A percentile compares a stretch with the other conserved stretches of the same genome.
These are phyloP conservation scores for Halophytophthora batemanensis DNA, from an alignment of 352 stramenopile species.

Conservation along the genomic window DNA sequence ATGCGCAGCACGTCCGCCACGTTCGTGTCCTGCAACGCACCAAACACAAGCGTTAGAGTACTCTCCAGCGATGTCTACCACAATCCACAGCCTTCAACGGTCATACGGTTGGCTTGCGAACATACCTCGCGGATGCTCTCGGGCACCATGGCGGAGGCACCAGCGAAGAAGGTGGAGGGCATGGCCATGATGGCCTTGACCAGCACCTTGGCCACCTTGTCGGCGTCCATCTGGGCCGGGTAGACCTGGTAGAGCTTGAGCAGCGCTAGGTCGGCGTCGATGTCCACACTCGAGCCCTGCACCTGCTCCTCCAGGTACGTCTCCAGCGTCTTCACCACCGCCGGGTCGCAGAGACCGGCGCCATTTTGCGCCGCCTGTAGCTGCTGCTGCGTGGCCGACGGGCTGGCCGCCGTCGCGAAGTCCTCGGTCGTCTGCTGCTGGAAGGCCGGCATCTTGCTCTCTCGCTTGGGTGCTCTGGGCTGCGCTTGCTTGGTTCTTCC, in stretches of 20 bases:
- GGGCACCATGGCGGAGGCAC: constrained; percentile 61
- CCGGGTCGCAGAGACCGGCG: constrained; percentile 47
- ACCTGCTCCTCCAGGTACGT: constrained; percentile 78
- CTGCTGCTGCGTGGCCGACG: constrained; percentile 57
- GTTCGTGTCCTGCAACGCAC: constrained; percentile 41
- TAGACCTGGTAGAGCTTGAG: constrained; percentile 85
- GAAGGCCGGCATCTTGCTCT: constrained; percentile 53
- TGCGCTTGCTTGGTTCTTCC: neutral
- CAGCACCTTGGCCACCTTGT: constrained; percentile 64
- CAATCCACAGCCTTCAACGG: neutral
- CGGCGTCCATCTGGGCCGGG: constrained; percentile 46
- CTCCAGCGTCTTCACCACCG: constrained; percentile 50
- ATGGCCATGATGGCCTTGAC: constrained; percentile 66
- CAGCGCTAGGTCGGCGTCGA: constrained; percentile 76
- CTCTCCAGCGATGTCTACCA: neutral
- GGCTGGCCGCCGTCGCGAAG: constrained; percentile 42
- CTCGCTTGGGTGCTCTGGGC: neutral
- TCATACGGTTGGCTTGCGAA: neutral
- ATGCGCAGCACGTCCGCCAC: constrained; percentile 51
- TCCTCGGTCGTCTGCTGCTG: constrained; percentile 61
- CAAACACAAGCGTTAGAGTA: constrained; percentile 2
- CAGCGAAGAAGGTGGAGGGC: constrained; percentile 77
- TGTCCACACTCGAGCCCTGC: constrained; percentile 49
- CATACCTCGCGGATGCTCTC: constrained; percentile 66
- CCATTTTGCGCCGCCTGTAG: constrained; percentile 46